Evolutionary conservation across 768 basidiomycete species (phyloP), one percentile per base, ranked within the genome.

Genomic region (Gyrodon lividus): DNA sequence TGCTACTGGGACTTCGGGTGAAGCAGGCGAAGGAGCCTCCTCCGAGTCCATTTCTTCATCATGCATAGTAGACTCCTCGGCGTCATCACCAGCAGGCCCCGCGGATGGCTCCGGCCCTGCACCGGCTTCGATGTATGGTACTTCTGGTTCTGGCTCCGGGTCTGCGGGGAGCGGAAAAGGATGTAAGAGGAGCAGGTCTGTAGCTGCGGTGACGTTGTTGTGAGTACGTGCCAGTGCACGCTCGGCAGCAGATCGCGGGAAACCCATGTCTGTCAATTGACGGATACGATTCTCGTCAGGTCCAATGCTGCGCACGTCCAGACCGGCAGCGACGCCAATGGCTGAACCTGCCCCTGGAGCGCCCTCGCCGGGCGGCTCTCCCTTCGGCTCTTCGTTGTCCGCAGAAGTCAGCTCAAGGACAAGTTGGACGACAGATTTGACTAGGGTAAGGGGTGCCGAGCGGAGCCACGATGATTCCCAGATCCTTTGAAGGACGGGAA

Each of bases 231-330:
- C 69, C 34, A 99, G 74, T 4, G 96, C 96, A 46, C 86, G 80
- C 63, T 90, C 89, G 2, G 86, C 92, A 12, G 91, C 90, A 37
- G 83, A 79, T n/a, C 93, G 83, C 31, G 88, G 83, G 75, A 98
- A 99, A 41, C 97, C 97, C 97, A 99, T 98, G 61, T 98, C 97
- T 9, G 83, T 86, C 48, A 98, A 76, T 60, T 92, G 88, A 45
- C 82, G 80, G 47, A 98, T 82, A 31, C 87, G 82, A 41, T 76
- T 77, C 65, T 94, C 92, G 64, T 92, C 89, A 0, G 87, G 81
- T 12, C 77, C 82, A 53, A 76, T 57, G 19, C 67, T 65, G 33
- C 61, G 65, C 52, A 67, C 68, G 53, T 67, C 66, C 53, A 60
- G 64, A 37, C 65, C 73, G 44, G 63, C 60, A 47, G 71, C 63